These are phyloP conservation scores for Parathielavia appendiculata DNA, from an alignment of 495 filamentous ascomycete species.

Conservation along the genomic window DNA sequence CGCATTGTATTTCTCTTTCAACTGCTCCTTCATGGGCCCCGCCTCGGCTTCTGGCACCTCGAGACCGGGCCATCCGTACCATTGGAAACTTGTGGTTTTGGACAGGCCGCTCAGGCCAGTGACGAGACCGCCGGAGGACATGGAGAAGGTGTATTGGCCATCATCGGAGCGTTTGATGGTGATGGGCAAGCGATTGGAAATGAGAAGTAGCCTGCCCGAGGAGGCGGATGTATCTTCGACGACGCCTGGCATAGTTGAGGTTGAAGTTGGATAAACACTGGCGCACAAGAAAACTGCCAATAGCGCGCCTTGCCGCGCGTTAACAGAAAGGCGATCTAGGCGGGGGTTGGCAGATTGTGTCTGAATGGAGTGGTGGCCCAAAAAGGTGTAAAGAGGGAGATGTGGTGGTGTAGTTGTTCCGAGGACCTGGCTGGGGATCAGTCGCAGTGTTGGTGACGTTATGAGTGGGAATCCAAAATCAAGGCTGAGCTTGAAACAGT, in stretches of 20 bases:
- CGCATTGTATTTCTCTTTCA: slow-evolving; percentile 68
- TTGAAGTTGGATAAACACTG: neutral
- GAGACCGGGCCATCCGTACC: slow-evolving; percentile 96
- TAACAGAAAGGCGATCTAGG: too few species aligned
- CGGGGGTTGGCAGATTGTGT: neutral
- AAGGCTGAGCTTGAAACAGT: slow-evolving; percentile 7
- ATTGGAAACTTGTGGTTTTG: slow-evolving; percentile 88
- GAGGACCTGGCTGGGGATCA: neutral
- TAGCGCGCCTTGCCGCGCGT: neutral
- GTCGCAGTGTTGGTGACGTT: slow-evolving; percentile 9
- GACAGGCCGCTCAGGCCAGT: slow-evolving; percentile 84
- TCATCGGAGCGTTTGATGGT: slow-evolving; percentile 89
- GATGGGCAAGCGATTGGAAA: slow-evolving; percentile 91
- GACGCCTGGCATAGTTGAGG: slow-evolving; percentile 28
- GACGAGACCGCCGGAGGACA: slow-evolving; percentile 93
- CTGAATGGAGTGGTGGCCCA: neutral
- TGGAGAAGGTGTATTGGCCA: slow-evolving; percentile 73
- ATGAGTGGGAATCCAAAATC: slow-evolving; percentile 7
- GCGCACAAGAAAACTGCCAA: neutral
- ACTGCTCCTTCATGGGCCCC: slow-evolving; percentile 57
- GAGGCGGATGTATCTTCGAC: slow-evolving; percentile 19
- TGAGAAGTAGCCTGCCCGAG: slow-evolving; percentile 61
- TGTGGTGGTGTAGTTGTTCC: neutral
- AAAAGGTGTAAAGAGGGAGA: too few species aligned
- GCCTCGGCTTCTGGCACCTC: slow-evolving; percentile 72